These are phyloP conservation scores for Coniosporium apollinis DNA, from an alignment of 495 filamentous ascomycete genomes.

Conservation along the genomic window DNA sequence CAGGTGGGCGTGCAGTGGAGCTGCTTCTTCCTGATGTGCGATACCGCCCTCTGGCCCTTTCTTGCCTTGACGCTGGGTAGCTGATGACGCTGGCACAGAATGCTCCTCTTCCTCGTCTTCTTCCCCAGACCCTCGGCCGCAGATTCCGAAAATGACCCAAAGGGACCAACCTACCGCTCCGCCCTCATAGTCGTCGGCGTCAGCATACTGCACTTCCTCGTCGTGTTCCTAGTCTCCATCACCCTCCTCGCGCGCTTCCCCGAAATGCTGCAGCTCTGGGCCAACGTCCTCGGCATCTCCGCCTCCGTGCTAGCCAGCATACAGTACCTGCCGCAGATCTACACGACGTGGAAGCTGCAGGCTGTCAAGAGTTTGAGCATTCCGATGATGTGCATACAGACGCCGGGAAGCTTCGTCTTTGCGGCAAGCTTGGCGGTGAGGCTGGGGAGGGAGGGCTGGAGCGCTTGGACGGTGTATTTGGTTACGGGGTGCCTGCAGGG, in stretches of 20 bases:
- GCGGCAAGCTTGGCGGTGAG: slow-evolving; percentile 68
- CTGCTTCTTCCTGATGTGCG: slow-evolving; percentile 81
- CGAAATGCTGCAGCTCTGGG: slow-evolving; percentile 49
- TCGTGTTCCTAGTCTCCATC: slow-evolving; percentile 49
- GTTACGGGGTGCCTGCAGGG: slow-evolving; percentile 80
- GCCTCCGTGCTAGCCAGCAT: slow-evolving; percentile 63
- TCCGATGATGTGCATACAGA: slow-evolving; percentile 97
- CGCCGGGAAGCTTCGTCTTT: slow-evolving; percentile 78
- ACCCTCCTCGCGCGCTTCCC: slow-evolving; percentile 41
- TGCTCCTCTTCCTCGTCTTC: slow-evolving; percentile 29
- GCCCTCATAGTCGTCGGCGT: slow-evolving; percentile 18
- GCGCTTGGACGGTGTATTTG: slow-evolving; percentile 79
- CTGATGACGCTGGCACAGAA: slow-evolving; percentile 9
- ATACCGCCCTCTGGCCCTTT: neutral
- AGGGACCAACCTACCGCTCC: slow-evolving; percentile 19
- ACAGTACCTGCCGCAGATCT: slow-evolving; percentile 92
- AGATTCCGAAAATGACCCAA: slow-evolving; percentile 71
- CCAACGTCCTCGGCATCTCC: slow-evolving; percentile 65
- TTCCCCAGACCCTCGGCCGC: slow-evolving; percentile 14
- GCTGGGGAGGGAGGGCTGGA: slow-evolving; percentile 75
- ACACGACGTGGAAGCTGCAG: slow-evolving; percentile 68
- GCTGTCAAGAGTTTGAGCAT: slow-evolving; percentile 81
- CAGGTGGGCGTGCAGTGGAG: slow-evolving; percentile 85
- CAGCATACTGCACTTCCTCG: slow-evolving; percentile 31
- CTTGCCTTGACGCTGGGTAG: neutral